Conservation (phyloP, 768 basidiomycete species). For the Strobilomyces dryophilus region DNA sequence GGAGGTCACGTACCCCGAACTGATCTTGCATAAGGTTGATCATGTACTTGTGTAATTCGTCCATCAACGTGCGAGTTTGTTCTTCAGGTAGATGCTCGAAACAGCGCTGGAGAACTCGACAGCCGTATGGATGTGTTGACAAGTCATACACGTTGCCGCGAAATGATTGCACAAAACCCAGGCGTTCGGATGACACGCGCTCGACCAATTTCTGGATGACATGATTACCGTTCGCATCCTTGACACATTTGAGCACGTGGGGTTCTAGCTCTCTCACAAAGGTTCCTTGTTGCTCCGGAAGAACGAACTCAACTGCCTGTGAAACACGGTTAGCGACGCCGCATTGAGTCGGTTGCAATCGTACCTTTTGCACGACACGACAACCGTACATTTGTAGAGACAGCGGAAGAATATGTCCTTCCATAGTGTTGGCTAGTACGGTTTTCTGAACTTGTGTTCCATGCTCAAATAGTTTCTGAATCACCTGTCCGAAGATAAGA, state of each 20-base stretch:
- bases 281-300: conserved; percentile 69
- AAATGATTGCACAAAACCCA: conserved; percentile 73
- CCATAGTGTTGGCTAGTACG: conserved; percentile 65
- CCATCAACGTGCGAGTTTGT: conserved; percentile 66
- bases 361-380: conserved; percentile 89
- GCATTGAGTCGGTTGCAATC: neutral
- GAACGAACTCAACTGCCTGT: conserved; percentile 80
- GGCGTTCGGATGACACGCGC: conserved; percentile 68
- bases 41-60: conserved; percentile 75
- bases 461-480: conserved; percentile 91
- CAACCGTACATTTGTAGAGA: conserved; percentile 95
- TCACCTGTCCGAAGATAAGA: conserved; percentile 51
- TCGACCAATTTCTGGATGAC: conserved; percentile 91
- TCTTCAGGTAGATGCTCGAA: conserved; percentile 77
- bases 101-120: conserved; percentile 90
- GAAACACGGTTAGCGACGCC: conserved; percentile 3
- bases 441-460: conserved; percentile 75
- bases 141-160: conserved; percentile 75
- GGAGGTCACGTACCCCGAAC: conserved; percentile 63
- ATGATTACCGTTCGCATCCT: conserved; percentile 92
- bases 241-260: conserved; percentile 80
- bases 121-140: conserved; percentile 88
- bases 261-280: conserved; percentile 79
- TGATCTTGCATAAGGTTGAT: conserved; percentile 81
- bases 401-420: conserved; percentile 69